phyloP scores from a whole-genome alignment of 2,329 filamentous ascomycete species.

The Sporothrix phasma region DNA sequence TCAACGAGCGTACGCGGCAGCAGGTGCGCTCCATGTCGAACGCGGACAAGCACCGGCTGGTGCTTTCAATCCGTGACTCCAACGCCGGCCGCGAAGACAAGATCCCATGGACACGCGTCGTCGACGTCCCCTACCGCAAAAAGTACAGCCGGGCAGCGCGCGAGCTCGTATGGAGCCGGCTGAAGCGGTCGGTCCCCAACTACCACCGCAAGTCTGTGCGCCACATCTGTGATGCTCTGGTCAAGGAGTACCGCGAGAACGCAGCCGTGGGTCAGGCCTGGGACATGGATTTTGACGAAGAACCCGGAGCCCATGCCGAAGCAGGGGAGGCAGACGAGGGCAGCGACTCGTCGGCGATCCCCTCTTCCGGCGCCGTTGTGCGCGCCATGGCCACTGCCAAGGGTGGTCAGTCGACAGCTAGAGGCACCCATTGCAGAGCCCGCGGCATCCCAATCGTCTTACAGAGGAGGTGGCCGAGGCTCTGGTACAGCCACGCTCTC shows the following conservation, averaged over 20 bases:
- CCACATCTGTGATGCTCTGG: conserved; percentile 15
- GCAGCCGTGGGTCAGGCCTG: conserved; percentile 9
- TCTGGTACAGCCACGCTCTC: background rate
- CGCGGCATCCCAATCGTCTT: background rate
- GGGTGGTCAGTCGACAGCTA: background rate
- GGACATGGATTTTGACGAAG: conserved; percentile 13
- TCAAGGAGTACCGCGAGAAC: conserved; percentile 14
- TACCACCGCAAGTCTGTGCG: conserved; percentile 16
- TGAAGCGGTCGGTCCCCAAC: conserved; percentile 17
- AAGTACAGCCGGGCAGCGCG: conserved; percentile 17
- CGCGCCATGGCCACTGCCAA: conserved; percentile 1
- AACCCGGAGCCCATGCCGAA: background rate
- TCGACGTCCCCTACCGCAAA: conserved; percentile 12
- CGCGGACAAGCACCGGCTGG: conserved; percentile 35
- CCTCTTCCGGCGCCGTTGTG: background rate
- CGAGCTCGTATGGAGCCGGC: conserved; percentile 20
- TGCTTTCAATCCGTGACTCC: conserved; percentile 34
- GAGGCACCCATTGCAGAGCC: background rate
- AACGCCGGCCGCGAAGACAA: conserved; percentile 33
- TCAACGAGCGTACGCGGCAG: conserved; percentile 31
- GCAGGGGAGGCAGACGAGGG: background rate
- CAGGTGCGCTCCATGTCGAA: conserved; percentile 34
- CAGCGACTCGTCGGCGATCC: background rate
- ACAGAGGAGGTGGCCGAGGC: background rate
- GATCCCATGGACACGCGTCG: conserved; percentile 40